phyloP scores from a whole-genome alignment of 2,329 filamentous ascomycete genomes.

The Botrytis porri region DNA sequence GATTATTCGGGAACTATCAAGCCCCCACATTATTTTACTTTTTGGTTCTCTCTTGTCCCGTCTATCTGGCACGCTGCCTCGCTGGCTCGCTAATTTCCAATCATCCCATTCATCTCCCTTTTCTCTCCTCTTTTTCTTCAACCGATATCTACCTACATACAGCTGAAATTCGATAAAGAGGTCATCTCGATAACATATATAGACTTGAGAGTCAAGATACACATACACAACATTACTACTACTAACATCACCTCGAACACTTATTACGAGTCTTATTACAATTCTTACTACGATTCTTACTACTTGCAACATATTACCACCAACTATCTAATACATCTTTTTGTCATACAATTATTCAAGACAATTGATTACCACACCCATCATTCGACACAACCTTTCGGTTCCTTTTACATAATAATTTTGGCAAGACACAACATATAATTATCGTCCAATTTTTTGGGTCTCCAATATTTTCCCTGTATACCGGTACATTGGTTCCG shows the following conservation, averaged over 20 bases:
- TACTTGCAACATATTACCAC: background rate
- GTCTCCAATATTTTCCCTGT: background rate
- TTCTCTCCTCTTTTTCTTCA: slow-evolving; percentile 2
- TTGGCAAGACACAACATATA: slow-evolving; percentile 1
- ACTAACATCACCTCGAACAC: background rate
- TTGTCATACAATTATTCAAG: slow-evolving; percentile 8
- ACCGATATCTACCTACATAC: background rate
- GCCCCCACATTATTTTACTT: slow-evolving; percentile 12
- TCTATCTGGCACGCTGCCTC: slow-evolving; percentile 16
- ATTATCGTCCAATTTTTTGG: slow-evolving; percentile 6
- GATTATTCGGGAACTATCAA: slow-evolving; percentile 3
- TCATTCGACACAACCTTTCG: background rate
- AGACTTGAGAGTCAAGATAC: background rate
- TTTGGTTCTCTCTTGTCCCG: slow-evolving; percentile 4
- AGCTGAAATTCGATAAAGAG: slow-evolving; percentile 5
- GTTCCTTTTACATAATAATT: background rate
- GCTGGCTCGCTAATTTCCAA: slow-evolving; percentile 19
- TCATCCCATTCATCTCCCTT: background rate
- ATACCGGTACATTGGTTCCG: slow-evolving; percentile 21
- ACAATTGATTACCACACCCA: slow-evolving; percentile 9
- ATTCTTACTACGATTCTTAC: background rate
- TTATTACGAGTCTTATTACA: background rate
- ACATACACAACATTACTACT: background rate
- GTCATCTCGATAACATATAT: background rate
- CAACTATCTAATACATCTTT: background rate